These are phyloP conservation scores for Dactylonectria macrodidyma DNA, from an alignment of 2,329 filamentous ascomycete species.

Conservation along the genomic window DNA sequence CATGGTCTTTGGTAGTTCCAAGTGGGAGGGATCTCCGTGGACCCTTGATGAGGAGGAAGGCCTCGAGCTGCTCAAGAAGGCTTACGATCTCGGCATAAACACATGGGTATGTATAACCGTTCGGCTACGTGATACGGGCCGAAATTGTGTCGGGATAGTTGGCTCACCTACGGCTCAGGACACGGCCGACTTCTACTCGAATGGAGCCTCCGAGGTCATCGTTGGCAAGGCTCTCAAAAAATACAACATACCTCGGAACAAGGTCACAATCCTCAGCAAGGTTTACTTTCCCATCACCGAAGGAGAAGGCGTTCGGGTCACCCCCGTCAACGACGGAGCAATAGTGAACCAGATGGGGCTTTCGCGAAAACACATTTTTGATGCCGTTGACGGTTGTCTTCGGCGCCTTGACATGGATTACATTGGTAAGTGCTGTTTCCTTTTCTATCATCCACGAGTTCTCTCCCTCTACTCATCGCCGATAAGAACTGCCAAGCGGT, in stretches of 20 bases:
- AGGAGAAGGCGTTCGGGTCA: constrained; percentile 51
- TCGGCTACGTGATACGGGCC: constrained; percentile 43
- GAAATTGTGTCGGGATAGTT: not conserved
- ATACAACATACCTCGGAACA: constrained; percentile 69
- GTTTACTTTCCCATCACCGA: constrained; percentile 63
- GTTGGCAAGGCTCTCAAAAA: constrained; percentile 73
- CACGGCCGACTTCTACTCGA: constrained; percentile 68
- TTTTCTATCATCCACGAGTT: not conserved
- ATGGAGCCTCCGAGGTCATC: constrained; percentile 68
- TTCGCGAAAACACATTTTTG: constrained; percentile 74
- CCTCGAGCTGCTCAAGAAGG: constrained; percentile 72
- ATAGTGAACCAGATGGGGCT: constrained; percentile 62
- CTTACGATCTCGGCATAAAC: constrained; percentile 74
- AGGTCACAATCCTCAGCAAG: constrained; percentile 66
- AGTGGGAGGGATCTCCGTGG: constrained; percentile 51
- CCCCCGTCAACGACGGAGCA: constrained; percentile 52
- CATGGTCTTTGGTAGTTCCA: constrained; percentile 52
- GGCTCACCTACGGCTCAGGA: constrained; percentile 48
- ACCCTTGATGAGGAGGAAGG: constrained; percentile 53
- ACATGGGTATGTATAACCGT: constrained; percentile 59
- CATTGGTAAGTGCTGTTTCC: constrained; percentile 59
- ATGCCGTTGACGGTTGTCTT: constrained; percentile 73
- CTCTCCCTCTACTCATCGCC: not conserved
- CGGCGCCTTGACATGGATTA: constrained; percentile 67
- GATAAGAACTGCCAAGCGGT: constrained; percentile 28